Evolutionary conservation across 805 yeast species (phyloP), one percentile per base, ranked within the genome.

Genomic region (Candida patagonica): DNA sequence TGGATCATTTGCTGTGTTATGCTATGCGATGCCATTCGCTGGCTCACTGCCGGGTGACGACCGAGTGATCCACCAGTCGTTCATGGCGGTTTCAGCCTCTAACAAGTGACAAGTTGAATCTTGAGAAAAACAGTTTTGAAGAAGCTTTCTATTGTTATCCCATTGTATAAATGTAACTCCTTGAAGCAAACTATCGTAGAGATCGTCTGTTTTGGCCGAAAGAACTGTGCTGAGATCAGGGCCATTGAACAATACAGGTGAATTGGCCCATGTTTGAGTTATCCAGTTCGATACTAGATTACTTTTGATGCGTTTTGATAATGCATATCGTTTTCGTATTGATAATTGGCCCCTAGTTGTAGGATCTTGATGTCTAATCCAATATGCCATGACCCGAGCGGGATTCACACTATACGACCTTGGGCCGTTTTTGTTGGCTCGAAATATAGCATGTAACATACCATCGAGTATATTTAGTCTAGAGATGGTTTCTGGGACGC

Each of bases 101-200:
- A 8, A 12, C 13, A 13, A 10, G 24, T 4, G 13, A 33, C 20
- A 9, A 3, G 10, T 12, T 4, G 3, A 15, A 33, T 33, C 21
- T 23, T 33, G 19, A 6, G 24, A n/a, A 12, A 40, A 13, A 5
- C 7, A 26, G 6, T 13, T 19, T 13, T 25, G 20, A 8, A 45
- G 33, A 21, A 26, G 22, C 12, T 20, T 20, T 12, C 34, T 30
- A 42, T 63, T 66, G 4, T 47, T 30, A 26, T 64, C 60, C 72
- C 78, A 76, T 9, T 59, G 51, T 10, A 62, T 38, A 66, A 73
- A 71, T 1, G 73, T 65, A 2, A 77, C 43, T 1, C 74, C 81
- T 54, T 80, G 84, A 12, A 79, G 57, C n/a, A 79, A 59, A 1
- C 80, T 66, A 53, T 80, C 88, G 6, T 77, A 71, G 41, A 79